Evolutionary conservation across 2,329 filamentous ascomycete species (phyloP), one percentile per base, ranked within the genome.

Genomic region (Amauroascus niger): DNA sequence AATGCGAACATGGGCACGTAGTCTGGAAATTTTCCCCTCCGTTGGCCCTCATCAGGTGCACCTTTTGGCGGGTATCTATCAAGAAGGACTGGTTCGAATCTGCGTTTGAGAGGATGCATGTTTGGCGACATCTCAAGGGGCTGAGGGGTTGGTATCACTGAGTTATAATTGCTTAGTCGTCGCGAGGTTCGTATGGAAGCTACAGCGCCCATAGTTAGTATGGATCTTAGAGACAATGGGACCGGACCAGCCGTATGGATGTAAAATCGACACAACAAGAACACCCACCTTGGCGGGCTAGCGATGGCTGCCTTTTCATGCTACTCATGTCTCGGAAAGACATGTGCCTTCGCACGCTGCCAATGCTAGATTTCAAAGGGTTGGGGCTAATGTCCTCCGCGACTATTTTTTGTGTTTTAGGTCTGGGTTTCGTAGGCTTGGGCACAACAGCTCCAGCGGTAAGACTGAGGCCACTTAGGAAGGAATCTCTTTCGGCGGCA

Each of bases 1-100:
- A 97, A 98, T 52, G 93, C 90, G 70, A 98, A 98, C 93, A 98
- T 97, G 54, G 93, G 93, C 16, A 98, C 88, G 64, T 96, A 98
- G 66, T 98, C 93, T 0, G 93, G 93, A 65, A 98, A 97, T 54
- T 80, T 84, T 52, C 88, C 89, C 64, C 93, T 80, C 63, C 86
- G 79, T 61, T 87, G 81, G 49, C 86, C 71, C 61, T 96, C 90
- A 55, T 95, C 89, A 20, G 82, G 77, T 65, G 88, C 86, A 59
- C 82, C 80, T 66, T 88, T 88, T 14, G 88, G 85, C 6, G 93
- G 93, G 63, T 97, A 97, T 68, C 90, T 81, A 69, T 98, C 93
- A 28, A 98, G 80, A 20, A 98, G 75, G n/a, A 95, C 90, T 6
- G 93, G 93, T 68, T 98, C 93, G 67, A 97, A 97, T 55, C 87